Percentiles rank a stretch among this genome's conserved stretches.
phyloP scores from a whole-genome alignment of 2,329 filamentous ascomycete genomes.

The Geoglossum cookeanum region DNA sequence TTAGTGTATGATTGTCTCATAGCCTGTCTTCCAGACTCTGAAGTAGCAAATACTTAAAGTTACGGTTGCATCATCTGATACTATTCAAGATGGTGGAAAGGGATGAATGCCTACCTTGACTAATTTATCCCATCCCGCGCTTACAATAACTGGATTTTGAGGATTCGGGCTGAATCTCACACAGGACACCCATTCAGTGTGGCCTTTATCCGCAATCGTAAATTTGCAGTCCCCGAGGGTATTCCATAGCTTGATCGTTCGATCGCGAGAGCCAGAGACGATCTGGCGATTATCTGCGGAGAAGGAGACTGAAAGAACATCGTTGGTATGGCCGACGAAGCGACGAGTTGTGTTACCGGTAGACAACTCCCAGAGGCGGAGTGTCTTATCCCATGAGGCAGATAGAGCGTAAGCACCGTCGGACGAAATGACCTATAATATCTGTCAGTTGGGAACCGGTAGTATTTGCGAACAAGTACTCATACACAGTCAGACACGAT shows the following conservation, averaged over 20 bases:
- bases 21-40: conserved; percentile 70
- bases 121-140: conserved; percentile 97
- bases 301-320: conserved; percentile 98
- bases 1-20: conserved; percentile 97
- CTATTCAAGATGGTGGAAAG: conserved; percentile 4
- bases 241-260: conserved; percentile 99
- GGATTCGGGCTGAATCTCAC: conserved; percentile 99
- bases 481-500: conserved; percentile 99
- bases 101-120: conserved; percentile 67
- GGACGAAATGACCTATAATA: conserved; percentile 82
- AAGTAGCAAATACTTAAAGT: conserved; percentile 99
- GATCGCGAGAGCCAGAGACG: conserved; percentile 94
- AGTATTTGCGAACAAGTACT: conserved; percentile 12
- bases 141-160: conserved; percentile 99
- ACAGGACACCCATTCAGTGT: conserved; percentile 99
- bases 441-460: not conserved
- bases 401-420: conserved; percentile 98
- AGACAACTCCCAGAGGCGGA: conserved; percentile 97
- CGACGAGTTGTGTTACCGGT: conserved; percentile 93
- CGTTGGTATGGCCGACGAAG: conserved; percentile 98
- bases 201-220: conserved; percentile 99
- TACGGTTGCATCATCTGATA: conserved; percentile 77
- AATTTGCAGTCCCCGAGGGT: conserved; percentile 99
- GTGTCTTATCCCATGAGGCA: conserved; percentile 98
- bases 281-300: conserved; percentile 99